A percentile compares a stretch with the other conserved stretches of the same genome.
Conservation (phyloP, 129 eudicot species). For the Escallonia rubra region DNA sequence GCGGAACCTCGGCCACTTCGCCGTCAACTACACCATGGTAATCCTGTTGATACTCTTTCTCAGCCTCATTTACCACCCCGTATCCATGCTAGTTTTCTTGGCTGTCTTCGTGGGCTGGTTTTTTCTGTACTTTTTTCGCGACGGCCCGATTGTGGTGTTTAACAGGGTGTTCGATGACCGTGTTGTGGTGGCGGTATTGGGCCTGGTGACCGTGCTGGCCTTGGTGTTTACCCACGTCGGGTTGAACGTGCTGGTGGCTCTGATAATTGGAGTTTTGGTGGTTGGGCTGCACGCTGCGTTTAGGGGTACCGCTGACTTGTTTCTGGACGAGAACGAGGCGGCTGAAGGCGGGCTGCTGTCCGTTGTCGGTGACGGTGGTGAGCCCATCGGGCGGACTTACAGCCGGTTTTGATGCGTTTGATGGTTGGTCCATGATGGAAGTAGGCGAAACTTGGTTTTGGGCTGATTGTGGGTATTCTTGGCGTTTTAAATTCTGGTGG, state of each 20-base stretch:
- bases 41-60: slow-evolving; percentile 50
- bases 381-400: slow-evolving; percentile 5
- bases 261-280: slow-evolving; percentile 42
- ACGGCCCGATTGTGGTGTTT: slow-evolving; percentile 37
- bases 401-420: slow-evolving; percentile 5
- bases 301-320: slow-evolving; percentile 61
- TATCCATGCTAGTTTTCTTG: slow-evolving; percentile 69
- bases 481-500: too few species aligned
- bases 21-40: slow-evolving; percentile 59
- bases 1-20: slow-evolving; percentile 54
- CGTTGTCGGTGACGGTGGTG: slow-evolving; percentile 52
- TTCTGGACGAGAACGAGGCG: slow-evolving; percentile 64
- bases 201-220: slow-evolving; percentile 56
- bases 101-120: slow-evolving; percentile 59
- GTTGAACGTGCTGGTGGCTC: slow-evolving; percentile 52
- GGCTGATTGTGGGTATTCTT: too few species aligned
- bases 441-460: too few species aligned
- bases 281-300: slow-evolving; percentile 50
- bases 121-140: slow-evolving; percentile 44
- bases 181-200: slow-evolving; percentile 40
- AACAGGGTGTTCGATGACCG: slow-evolving; percentile 49
- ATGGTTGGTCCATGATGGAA: too few species aligned
- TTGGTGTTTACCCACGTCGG: slow-evolving; percentile 69
- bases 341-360: slow-evolving; percentile 65
- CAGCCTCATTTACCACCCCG: slow-evolving; percentile 68